Evolutionary conservation across 257 asterid genomes (phyloP), one percentile per base, ranked within the genome.

Genomic region (Misopates orontium): DNA sequence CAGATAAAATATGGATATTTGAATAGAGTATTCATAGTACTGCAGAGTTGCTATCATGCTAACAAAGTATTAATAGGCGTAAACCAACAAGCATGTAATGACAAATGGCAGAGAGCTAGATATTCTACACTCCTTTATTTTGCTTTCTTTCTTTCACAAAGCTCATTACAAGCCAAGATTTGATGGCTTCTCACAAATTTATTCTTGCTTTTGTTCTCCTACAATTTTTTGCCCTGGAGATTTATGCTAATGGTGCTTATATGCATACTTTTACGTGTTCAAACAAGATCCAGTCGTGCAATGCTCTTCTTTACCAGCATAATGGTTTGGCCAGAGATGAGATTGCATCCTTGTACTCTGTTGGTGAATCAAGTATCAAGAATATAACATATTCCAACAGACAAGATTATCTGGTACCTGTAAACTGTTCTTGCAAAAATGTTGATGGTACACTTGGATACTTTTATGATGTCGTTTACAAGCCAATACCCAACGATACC

Each of bases 301-400:
- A 13, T 11, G 75, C 95, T 79, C 72, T 78, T 48, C 89, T 85
- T 40, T 82, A 89, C 67, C 95, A 85, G 82, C 81, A 85, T 69
- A 85, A 83, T 19, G 75, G 72, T 17, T 62, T 75, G 17, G 61
- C 56, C 15, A 52, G 22, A 50, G 88, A 78, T 0, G 19, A 80
- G 45, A 71, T 89, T 8, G 79, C 85, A 50, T 21, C 70, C 19
- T 69, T 66, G 47, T 87, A 89, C 80, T 76, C 83, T 0, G 88
- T 83, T 67, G 68, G 73, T 10, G 59, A 63, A 49, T 82, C 96
- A 15, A 56, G 56, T 10, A 78, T 87, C 81, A 67, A 56, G 65
- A 60, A 83, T 0, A 65, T 71, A 13, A 1, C 50, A 8, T 65
- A 76, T 23, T 56, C 52, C 14, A 56, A 71, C 44, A 73, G 69